Evolutionary conservation across 192 early-diverging fungal species (phyloP), one percentile per base, ranked within the genome.

Genomic region (Entomortierella parvispora): DNA sequence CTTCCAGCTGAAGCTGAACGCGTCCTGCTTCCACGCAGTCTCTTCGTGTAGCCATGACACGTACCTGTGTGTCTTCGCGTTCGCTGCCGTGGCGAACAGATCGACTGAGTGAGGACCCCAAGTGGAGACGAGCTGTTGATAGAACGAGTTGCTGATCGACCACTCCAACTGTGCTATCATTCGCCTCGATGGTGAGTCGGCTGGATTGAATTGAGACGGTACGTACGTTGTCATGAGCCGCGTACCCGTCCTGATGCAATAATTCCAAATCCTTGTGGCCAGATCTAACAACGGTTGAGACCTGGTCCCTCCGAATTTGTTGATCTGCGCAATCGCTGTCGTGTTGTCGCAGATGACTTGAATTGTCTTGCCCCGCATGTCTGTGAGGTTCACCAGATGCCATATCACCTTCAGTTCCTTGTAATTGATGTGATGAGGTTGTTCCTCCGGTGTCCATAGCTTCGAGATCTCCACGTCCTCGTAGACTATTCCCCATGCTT

Each of bases 171-270:
- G 68, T 12, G 15, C 22, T 10, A 17, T 11, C 23, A 61, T 31
- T 29, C 32, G 12, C n/a, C 58, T 25, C 14, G 58, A 61, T 14
- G 68, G 68, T 26, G 68, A 50, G n/a, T 71, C 68, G 33, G 68
- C 68, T 62, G 68, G 68, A 42, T 71, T n/a, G n/a, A n/a, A n/a
- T n/a, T 71, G 59, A 71, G 68, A 71, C 7, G 59, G 59, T 2
- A 71, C 60, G 46, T 56, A 71, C 10, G 68, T 62, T 11, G 40
- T 61, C 34, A 17, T 71, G 31, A 71, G 14, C 26, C 59, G 34
- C 26, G 60, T 62, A 10, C 37, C 53, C 5, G 58, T 62, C 20
- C 20, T 12, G 31, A 70, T 22, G 59, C 65, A 66, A 45, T 37
- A 33, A 0, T 33, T 25, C 65, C 56, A 68, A 0, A 68, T 44